A percentile compares a stretch with the other conserved stretches of the same genome.
Evolutionary conservation across 345 rosid genomes (phyloP).

Genomic region (Crucihimalaya himalaica): DNA sequence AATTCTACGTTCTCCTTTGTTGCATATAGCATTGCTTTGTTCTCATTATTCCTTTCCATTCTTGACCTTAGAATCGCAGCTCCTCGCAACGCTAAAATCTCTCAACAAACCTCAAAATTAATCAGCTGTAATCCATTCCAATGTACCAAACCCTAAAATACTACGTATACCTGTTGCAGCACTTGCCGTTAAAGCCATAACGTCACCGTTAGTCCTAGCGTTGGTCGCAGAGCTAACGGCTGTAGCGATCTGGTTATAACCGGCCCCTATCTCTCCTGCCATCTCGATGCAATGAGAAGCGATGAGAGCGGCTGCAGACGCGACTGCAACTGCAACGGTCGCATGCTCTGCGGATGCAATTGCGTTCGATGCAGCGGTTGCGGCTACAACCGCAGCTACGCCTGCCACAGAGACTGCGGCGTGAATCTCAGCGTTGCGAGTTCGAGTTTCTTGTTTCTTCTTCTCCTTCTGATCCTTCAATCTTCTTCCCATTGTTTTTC

Average conservation of each 20-base stretch:
- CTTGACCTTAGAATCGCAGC: conserved; percentile 74
- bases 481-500: conserved; percentile 86
- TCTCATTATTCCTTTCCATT: conserved; percentile 63
- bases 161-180: conserved; percentile 83
- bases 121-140: background rate
- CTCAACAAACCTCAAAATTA: conserved; percentile 49
- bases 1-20: conserved; percentile 56
- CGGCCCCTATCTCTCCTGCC: conserved; percentile 93
- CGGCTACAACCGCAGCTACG: conserved; percentile 89
- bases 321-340: conserved; percentile 56
- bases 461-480: conserved; percentile 86
- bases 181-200: conserved; percentile 92
- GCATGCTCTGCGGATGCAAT: conserved; percentile 45
- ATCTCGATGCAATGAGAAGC: conserved; percentile 93
- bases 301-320: conserved; percentile 87
- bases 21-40: conserved; percentile 40
- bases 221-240: conserved; percentile 80
- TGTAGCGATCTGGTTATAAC: conserved; percentile 65
- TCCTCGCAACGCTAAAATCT: conserved; percentile 70
- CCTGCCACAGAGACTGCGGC: conserved; percentile 97
- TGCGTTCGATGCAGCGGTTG: conserved; percentile 63
- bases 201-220: conserved; percentile 78
- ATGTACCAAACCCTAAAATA: too few relatives aligned
- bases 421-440: conserved; percentile 80
- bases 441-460: conserved; percentile 82